Conservation (phyloP, 1,284 basidiomycete genomes). For the Melanopsichium pennsylvanicum region DNA sequence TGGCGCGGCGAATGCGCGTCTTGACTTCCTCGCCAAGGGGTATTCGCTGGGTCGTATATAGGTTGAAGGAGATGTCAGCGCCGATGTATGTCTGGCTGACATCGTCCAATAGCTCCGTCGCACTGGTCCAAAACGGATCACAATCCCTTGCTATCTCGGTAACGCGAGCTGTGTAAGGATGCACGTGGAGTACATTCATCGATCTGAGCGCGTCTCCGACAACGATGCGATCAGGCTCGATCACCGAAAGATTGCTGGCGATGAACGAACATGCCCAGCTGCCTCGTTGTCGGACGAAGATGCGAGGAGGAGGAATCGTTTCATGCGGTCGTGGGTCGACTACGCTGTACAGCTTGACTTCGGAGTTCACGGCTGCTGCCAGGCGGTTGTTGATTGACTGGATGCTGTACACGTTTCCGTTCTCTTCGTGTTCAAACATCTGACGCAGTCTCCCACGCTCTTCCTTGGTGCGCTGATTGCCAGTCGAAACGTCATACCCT, state of each 20-base stretch:
- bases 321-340: constrained; percentile 15
- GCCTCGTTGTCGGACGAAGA: constrained; percentile 30
- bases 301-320: constrained; percentile 3
- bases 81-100: constrained; percentile 57
- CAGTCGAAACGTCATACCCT: constrained; percentile 31
- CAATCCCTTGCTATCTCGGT: constrained; percentile 58
- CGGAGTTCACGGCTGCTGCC: constrained; percentile 57
- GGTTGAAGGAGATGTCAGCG: constrained; percentile 61
- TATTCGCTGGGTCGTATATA: constrained; percentile 57
- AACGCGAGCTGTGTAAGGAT: constrained; percentile 30
- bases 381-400: constrained; percentile 30
- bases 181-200: constrained; percentile 55
- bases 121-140: constrained; percentile 63
- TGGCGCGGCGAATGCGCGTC: constrained; percentile 30
- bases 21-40: constrained; percentile 30
- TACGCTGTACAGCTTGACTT: constrained; percentile 48
- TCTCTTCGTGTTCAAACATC: constrained; percentile 45
- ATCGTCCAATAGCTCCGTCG: constrained; percentile 47
- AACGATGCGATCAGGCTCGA: constrained; percentile 43
- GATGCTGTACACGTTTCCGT: constrained; percentile 59
- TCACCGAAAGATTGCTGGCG: constrained; percentile 49
- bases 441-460: too few species aligned
- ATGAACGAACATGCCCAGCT: constrained; percentile 61
- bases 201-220: constrained; percentile 62
- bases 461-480: too few species aligned